phyloP scores from a whole-genome alignment of 805 yeast species.

The Maudiozyma pseudohumilis region DNA sequence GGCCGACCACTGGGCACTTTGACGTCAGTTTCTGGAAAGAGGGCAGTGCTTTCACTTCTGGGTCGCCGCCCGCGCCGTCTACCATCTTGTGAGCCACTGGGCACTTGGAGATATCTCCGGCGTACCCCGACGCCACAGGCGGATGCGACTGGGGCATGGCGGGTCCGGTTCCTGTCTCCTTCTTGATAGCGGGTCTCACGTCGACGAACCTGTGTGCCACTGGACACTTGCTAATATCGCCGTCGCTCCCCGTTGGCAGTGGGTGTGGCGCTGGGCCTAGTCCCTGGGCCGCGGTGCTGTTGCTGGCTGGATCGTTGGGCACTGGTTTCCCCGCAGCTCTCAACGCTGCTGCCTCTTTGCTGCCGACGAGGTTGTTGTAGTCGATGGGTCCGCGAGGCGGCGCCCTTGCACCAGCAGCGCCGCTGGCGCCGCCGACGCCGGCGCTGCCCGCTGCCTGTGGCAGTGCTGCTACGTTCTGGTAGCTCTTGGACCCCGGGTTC shows the following conservation, averaged over 20 bases:
- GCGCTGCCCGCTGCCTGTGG: too few relatives aligned
- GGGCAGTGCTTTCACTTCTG: conserved; percentile 10
- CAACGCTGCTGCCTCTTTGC: neutral
- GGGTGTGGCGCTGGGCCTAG: conserved; percentile 5
- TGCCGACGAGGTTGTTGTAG: conserved; percentile 3
- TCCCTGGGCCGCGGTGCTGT: neutral
- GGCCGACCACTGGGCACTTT: conserved; percentile 23
- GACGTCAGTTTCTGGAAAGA: conserved; percentile 20
- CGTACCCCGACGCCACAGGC: conserved; percentile 4
- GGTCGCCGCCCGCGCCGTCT: neutral
- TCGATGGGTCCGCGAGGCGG: conserved; percentile 21
- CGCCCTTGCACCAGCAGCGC: conserved; percentile 1
- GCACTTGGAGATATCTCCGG: conserved; percentile 7
- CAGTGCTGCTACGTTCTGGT: too few relatives aligned
- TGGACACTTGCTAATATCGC: conserved; percentile 10
- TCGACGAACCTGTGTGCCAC: conserved; percentile 10
- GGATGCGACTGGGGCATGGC: conserved; percentile 3
- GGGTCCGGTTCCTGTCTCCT: neutral
- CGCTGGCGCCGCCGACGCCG: too few relatives aligned
- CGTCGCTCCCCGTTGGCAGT: conserved; percentile 3
- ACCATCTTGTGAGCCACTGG: conserved; percentile 12
- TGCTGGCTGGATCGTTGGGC: neutral
- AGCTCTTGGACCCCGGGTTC: conserved; percentile 3
- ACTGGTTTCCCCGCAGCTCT: neutral
- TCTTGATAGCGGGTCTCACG: neutral